Evolutionary conservation across 1,284 basidiomycete species (phyloP).

Genomic region (Ustilago trichophora): DNA sequence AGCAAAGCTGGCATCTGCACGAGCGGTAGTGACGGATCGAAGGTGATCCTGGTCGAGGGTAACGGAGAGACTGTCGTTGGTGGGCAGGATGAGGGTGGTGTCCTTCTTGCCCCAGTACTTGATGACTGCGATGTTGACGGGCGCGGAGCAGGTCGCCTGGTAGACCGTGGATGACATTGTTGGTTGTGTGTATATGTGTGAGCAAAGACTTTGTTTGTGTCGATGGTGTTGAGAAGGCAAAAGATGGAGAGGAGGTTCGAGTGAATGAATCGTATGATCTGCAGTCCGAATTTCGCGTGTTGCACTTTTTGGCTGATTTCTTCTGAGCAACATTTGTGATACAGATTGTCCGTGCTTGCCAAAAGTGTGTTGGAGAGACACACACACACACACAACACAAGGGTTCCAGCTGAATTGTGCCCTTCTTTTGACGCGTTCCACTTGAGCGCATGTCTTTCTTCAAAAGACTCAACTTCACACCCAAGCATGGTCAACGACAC

Average conservation of each 20-base stretch:
- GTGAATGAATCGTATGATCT: slow-evolving; percentile 43
- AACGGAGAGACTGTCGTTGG: slow-evolving; percentile 96
- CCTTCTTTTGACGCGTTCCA: neutral
- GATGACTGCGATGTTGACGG: slow-evolving; percentile 95
- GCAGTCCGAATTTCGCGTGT: slow-evolving; percentile 21
- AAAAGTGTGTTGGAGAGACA: too few species aligned
- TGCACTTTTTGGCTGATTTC: slow-evolving; percentile 26
- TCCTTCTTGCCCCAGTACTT: slow-evolving; percentile 97
- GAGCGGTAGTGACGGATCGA: slow-evolving; percentile 89
- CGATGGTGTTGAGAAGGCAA: neutral
- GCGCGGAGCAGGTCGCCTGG: slow-evolving; percentile 89
- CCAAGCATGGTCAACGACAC: too few species aligned
- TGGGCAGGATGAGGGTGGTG: slow-evolving; percentile 92
- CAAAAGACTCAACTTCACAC: too few species aligned
- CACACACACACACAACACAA: too few species aligned
- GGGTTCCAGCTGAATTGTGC: too few species aligned
- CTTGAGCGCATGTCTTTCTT: too few species aligned
- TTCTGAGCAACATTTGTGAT: too few species aligned
- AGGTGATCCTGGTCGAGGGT: slow-evolving; percentile 97
- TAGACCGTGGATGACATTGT: slow-evolving; percentile 69
- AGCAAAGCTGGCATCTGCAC: slow-evolving; percentile 79
- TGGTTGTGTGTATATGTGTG: too few species aligned
- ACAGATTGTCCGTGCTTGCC: slow-evolving; percentile 11
- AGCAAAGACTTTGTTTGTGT: too few species aligned
- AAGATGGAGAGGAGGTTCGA: neutral